Evolutionary conservation across 495 filamentous ascomycete species (phyloP), one percentile per base, ranked within the genome.

Genomic region (Thermothielavioides terrestris): DNA sequence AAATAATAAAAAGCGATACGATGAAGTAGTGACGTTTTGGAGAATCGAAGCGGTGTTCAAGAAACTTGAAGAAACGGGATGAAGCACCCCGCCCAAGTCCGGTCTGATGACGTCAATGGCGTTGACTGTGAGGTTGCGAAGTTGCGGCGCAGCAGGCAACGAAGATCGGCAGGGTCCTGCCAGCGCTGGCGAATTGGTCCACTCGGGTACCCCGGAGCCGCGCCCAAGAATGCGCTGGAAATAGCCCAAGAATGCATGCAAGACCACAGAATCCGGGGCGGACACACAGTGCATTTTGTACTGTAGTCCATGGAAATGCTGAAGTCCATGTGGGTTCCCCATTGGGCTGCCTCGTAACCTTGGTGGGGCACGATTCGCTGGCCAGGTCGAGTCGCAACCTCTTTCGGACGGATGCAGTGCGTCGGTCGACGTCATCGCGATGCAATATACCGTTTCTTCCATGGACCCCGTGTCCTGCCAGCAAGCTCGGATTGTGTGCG

Each of bases 381-480:
- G n/a, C n/a, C n/a, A n/a, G n/a, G n/a, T n/a, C n/a, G n/a, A n/a
- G n/a, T 44, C 15, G 21, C 42, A 46, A 10, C 52, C 55, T 40
- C 38, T 18, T 27, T 22, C 15, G 7, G 3, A 22, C 35, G 34
- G 35, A 15, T 26, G 21, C 20, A 35, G 21, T 55, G 55, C 42
- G 43, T 46, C 52, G 22, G 23, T 21, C 45, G 53, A 59, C 56
- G 56, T 59, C 56, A 59, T 56, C 20, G 23, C 48, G 35, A 50
- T 56, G 53, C 53, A 56, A 59, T 35, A 22, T 30, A 57, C 30
- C 8, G 10, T n/a, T n/a, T n/a, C 23, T 17, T 10, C 32, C 38
- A 15, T 17, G 31, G 5, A 21, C 37, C 10, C 28, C 35, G 34
- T 17, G 27, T 5, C 15, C 40, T 1, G 20, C 4, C 3, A 7